A percentile compares a stretch with the other conserved stretches of the same genome.
These are phyloP conservation scores for Craspedostauros australis DNA, from an alignment of 108 stramenopile species.

Conservation along the genomic window DNA sequence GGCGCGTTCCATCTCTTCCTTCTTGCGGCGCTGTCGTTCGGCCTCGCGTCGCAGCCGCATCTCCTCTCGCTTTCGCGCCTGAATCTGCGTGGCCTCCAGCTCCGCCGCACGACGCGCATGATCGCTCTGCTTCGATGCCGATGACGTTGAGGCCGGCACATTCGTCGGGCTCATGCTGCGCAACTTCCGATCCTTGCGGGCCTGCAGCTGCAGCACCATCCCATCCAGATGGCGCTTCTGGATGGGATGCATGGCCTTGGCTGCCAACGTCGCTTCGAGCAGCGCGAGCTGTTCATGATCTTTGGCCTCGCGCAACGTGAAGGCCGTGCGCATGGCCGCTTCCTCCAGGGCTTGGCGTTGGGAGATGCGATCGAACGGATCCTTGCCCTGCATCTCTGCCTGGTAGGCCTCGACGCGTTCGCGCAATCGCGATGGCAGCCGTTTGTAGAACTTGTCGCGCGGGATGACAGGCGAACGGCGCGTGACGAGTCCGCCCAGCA, in stretches of 20 bases:
- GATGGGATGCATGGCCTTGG: conserved; percentile 27
- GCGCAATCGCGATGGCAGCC: conserved; percentile 44
- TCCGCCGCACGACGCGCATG: conserved; percentile 28
- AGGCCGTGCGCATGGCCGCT: conserved; percentile 59
- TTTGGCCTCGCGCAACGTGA: conserved; percentile 75
- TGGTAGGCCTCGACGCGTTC: conserved; percentile 54
- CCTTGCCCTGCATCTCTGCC: conserved; percentile 32
- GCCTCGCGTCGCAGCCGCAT: conserved; percentile 21
- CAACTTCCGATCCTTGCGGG: conserved; percentile 38
- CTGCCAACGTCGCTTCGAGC: conserved; percentile 62
- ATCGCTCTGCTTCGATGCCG: conserved; percentile 15
- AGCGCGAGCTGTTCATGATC: conserved; percentile 70
- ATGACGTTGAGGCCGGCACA: conserved; percentile 8
- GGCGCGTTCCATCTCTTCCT: conserved; percentile 24
- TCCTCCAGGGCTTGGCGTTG: conserved; percentile 52
- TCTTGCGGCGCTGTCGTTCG: conserved; percentile 21
- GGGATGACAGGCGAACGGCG: conserved; percentile 39
- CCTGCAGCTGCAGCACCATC: conserved; percentile 57
- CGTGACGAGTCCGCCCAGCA: conserved; percentile 35
- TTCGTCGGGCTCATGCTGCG: conserved; percentile 15
- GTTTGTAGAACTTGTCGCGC: conserved; percentile 41
- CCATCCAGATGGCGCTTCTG: conserved; percentile 58
- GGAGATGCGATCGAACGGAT: conserved; percentile 52
- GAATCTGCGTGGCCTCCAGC: conserved; percentile 25
- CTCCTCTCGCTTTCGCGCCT: conserved; percentile 31